Evolutionary conservation across 208 protist species (phyloP).

Genomic region (Crithidia sp.): DNA sequence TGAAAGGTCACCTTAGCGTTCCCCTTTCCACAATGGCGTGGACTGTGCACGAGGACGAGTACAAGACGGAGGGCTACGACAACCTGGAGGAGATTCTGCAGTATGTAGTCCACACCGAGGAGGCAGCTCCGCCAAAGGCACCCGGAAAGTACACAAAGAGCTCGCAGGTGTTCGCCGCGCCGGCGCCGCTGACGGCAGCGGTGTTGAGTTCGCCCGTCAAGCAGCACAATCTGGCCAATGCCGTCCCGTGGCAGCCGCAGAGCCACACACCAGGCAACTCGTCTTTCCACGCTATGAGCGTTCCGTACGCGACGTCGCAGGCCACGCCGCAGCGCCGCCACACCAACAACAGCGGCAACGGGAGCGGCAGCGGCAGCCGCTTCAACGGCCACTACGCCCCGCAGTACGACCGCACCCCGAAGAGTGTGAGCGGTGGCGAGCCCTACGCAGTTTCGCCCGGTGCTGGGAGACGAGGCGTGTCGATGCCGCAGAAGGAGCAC

Average conservation of each 20-base stretch:
- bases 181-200: slow-evolving; percentile 45
- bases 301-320: slow-evolving; percentile 26
- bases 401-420: slow-evolving; percentile 21
- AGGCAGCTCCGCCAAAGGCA: slow-evolving; percentile 25
- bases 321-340: slow-evolving; percentile 19
- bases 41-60: slow-evolving; percentile 90
- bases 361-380: slow-evolving; percentile 15
- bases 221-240: slow-evolving; percentile 37
- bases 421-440: slow-evolving; percentile 20
- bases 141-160: slow-evolving; percentile 80
- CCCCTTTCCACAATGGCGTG: slow-evolving; percentile 50
- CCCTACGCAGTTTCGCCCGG: slow-evolving; percentile 13
- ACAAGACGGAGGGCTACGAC: slow-evolving; percentile 49
- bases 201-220: slow-evolving; percentile 47
- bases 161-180: slow-evolving; percentile 73
- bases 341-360: slow-evolving; percentile 18
- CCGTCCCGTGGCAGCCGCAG: slow-evolving; percentile 39
- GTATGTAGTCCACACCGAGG: slow-evolving; percentile 45
- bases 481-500: slow-evolving; percentile 10
- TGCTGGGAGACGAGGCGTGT: background rate
- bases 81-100: slow-evolving; percentile 61
- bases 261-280: slow-evolving; percentile 40
- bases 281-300: slow-evolving; percentile 22
- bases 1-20: background rate
- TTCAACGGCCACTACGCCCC: slow-evolving; percentile 19